Percentiles rank a stretch among this genome's conserved stretches.
phyloP scores from a whole-genome alignment of 352 stramenopile species.

The Bremia lactucae region DNA sequence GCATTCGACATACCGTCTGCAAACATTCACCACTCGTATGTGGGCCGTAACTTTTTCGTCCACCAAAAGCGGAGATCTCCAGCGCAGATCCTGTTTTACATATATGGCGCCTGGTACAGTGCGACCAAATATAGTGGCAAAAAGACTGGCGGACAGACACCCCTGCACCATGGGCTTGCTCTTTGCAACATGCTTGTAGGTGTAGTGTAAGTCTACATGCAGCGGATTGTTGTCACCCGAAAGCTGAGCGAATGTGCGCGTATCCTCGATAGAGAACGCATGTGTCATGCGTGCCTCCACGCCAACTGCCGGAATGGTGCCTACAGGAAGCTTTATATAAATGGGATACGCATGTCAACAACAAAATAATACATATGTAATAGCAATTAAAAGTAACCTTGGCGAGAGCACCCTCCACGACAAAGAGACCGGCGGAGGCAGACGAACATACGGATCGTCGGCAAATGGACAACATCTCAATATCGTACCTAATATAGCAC shows the following conservation, averaged over 20 bases:
- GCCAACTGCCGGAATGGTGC: conserved; percentile 36
- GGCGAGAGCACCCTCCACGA: conserved; percentile 27
- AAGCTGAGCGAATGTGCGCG: conserved; percentile 43
- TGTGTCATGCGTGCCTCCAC: conserved; percentile 49
- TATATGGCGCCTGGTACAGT: conserved; percentile 67
- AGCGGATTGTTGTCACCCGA: conserved; percentile 72
- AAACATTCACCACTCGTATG: conserved; percentile 49
- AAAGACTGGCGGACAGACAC: conserved; percentile 70
- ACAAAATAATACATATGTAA: not conserved
- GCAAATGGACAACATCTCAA: not conserved
- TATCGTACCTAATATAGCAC: conserved; percentile 23
- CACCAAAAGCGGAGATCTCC: conserved; percentile 49
- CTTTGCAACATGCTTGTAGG: conserved; percentile 12
- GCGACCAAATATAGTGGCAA: conserved; percentile 72
- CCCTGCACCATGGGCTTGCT: conserved; percentile 58
- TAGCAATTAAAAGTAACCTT: conserved; percentile 8
- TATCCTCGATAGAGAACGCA: conserved; percentile 52
- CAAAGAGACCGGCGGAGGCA: conserved; percentile 5
- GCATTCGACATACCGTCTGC: conserved; percentile 65
- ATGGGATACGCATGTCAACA: not conserved
- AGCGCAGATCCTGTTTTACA: conserved; percentile 60
- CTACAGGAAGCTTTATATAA: conserved; percentile 26
- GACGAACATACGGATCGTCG: conserved; percentile 9
- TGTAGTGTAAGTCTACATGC: conserved; percentile 47
- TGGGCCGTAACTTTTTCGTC: conserved; percentile 43